Percentiles rank a stretch among this genome's conserved stretches.
Conservation (phyloP, 257 asterid genomes). For the Jasminum sambac region DNA sequence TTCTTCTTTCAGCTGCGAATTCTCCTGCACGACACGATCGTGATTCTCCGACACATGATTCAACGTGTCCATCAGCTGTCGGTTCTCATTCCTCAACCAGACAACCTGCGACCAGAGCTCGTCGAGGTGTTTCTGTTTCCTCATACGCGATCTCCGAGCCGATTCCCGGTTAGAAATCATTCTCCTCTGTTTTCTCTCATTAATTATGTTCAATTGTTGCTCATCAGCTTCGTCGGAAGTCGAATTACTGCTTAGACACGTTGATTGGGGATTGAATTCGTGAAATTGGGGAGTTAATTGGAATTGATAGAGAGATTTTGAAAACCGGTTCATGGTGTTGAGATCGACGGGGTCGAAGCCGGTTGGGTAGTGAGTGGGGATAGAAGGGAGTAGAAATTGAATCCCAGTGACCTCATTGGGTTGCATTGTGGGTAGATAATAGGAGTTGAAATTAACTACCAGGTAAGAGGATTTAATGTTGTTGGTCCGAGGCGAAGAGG, state of each 20-base stretch:
- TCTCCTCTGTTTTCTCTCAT: conserved; percentile 81
- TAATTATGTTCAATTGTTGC: conserved; percentile 59
- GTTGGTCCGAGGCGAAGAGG: conserved; percentile 46
- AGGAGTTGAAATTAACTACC: conserved; percentile 20
- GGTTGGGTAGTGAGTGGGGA: conserved; percentile 49
- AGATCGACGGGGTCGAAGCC: conserved; percentile 32
- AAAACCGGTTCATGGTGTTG: conserved; percentile 36
- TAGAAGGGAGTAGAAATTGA: conserved; percentile 53
- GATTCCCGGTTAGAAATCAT: conserved; percentile 93
- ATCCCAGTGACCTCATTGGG: conserved; percentile 58
- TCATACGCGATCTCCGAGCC: conserved; percentile 88
- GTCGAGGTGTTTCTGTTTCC: conserved; percentile 83
- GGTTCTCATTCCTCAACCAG: conserved; percentile 81
- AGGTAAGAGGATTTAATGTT: conserved; percentile 5
- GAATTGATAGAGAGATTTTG: conserved; percentile 50
- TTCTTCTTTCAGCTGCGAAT: conserved; percentile 68
- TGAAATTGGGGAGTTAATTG: conserved; percentile 53
- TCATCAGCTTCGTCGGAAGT: conserved; percentile 93
- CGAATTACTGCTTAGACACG: conserved; percentile 74
- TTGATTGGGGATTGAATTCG: conserved; percentile 55
- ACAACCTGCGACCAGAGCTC: conserved; percentile 91
- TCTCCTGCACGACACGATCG: conserved; percentile 59
- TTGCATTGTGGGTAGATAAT: conserved; percentile 47
- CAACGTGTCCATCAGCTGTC: conserved; percentile 62
- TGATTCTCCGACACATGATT: conserved; percentile 61